Evolutionary conservation across 140 eudicot genomes (phyloP).

Genomic region (Bidens hawaiensis): DNA sequence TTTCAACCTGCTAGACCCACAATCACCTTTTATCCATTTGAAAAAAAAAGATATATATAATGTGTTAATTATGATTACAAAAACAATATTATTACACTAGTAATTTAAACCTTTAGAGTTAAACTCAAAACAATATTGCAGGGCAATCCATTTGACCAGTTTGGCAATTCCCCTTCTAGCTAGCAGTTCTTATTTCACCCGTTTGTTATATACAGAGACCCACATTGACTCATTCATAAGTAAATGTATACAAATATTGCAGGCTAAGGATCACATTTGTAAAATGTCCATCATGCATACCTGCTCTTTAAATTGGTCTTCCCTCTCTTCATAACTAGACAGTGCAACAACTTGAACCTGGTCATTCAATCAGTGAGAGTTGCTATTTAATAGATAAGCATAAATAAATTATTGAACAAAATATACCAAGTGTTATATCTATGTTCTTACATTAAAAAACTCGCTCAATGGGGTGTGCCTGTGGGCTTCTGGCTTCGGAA

Average conservation of each 20-base stretch:
- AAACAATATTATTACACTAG: no score
- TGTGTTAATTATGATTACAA: no score
- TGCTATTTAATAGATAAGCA: constrained; percentile 1
- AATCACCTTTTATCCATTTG: background rate
- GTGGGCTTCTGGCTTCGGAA: constrained; percentile 98
- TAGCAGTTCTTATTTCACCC: background rate
- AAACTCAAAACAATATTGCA: no score
- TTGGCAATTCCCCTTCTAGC: background rate
- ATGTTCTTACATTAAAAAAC: constrained; percentile 80
- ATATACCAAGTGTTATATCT: background rate
- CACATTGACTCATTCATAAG: background rate
- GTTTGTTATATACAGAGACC: background rate
- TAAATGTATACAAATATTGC: background rate
- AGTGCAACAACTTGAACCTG: constrained; percentile 99
- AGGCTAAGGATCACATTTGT: background rate
- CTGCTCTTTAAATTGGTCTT: constrained; percentile 96
- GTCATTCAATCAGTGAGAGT: constrained; percentile 16
- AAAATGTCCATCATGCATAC: constrained; percentile 29
- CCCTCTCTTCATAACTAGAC: constrained; percentile 94
- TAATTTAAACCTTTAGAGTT: no score
- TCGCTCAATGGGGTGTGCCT: constrained; percentile 85
- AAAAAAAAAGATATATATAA: no score
- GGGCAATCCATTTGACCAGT: background rate
- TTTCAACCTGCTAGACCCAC: background rate
- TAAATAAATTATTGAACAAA: background rate